Evolutionary conservation across 2,329 filamentous ascomycete species (phyloP), one percentile per base, ranked within the genome.

Genomic region (Trichothecium roseum): DNA sequence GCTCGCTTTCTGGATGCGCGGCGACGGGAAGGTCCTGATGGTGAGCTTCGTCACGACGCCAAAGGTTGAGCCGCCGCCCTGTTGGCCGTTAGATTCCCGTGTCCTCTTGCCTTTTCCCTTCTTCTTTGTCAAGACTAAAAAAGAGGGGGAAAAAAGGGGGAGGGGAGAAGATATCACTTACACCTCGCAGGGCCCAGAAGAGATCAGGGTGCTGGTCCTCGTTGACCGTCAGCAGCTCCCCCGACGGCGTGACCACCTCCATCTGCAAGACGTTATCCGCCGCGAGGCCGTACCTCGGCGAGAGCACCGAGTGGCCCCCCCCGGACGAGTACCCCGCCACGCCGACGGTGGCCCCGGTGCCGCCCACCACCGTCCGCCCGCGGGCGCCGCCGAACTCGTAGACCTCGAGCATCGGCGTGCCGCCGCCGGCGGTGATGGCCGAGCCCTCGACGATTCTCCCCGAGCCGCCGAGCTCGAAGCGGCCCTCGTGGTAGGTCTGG

Each of bases 171-270:
- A 45, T n/a, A 12, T 39, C 45, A 5, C 40, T 46, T 8, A 73
- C 65, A 8, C 75, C 74, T 39, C 69, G 56, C 42, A 79, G 59
- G 0, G 77, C 77, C 77, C 76, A 82, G 50, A 78, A 81, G 1
- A 82, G 53, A 36, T 81, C 74, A 0, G 55, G 38, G 37, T 79
- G 63, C 28, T 69, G 58, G 10, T 65, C 62, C 28, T 69, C 67
- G 32, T 70, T 76, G 1, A 68, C 63, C 0, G 56, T 63, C 3
- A 77, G 28, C 5, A 71, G 57, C 6, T 65, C 49, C 0, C 76
- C 74, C 4, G 46, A 44, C 0, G 68, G 67, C 1, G 68, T 70
- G 1, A 81, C 66, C 1, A 78, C 55, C 22, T 75, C 65, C 53
- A 72, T 64, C 43, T 77, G 63, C 4, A 81, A 52, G 2, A 76